Conservation (phyloP, 2,329 filamentous ascomycete genomes). For the Sclerotiophoma versabilis region DNA sequence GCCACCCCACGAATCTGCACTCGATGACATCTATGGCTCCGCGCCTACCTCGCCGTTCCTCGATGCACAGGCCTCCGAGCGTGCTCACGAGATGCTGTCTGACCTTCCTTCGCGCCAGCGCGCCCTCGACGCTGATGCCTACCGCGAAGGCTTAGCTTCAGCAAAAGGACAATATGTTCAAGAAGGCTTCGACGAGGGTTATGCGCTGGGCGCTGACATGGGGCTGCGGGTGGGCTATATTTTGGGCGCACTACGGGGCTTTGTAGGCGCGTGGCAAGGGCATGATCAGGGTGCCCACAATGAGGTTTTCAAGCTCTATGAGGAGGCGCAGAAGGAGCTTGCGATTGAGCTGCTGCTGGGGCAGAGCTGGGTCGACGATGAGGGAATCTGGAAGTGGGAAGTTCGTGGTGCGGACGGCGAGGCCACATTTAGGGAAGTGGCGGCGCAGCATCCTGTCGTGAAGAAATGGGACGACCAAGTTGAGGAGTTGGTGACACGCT, state of each 20-base stretch:
- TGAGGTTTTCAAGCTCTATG: slow-evolving; percentile 42
- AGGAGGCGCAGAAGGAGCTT: slow-evolving; percentile 65
- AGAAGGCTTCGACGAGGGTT: slow-evolving; percentile 90
- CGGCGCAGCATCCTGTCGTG: slow-evolving; percentile 71
- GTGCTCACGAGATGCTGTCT: slow-evolving; percentile 59
- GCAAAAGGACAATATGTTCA: slow-evolving; percentile 82
- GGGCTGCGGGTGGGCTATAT: slow-evolving; percentile 77
- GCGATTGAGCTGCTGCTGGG: slow-evolving; percentile 69
- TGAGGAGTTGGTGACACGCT: slow-evolving; percentile 52
- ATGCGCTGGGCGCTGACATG: slow-evolving; percentile 80
- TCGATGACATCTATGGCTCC: slow-evolving; percentile 59
- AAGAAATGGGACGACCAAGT: slow-evolving; percentile 64
- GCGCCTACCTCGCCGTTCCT: slow-evolving; percentile 49
- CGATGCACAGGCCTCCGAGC: slow-evolving; percentile 8
- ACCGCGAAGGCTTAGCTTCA: slow-evolving; percentile 82
- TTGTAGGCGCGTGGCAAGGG: slow-evolving; percentile 60
- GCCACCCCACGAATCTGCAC: slow-evolving; percentile 42
- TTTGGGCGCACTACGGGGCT: slow-evolving; percentile 78
- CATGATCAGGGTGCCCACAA: slow-evolving; percentile 34
- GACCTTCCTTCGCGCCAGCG: slow-evolving; percentile 78
- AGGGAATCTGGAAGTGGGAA: slow-evolving; percentile 75
- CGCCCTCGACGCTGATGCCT: slow-evolving; percentile 83
- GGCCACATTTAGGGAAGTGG: slow-evolving; percentile 57
- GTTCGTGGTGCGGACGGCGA: slow-evolving; percentile 52
- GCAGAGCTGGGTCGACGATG: slow-evolving; percentile 69